phyloP scores from a whole-genome alignment of 2,329 filamentous ascomycete species.

The Davidsoniella neocaledoniae region DNA sequence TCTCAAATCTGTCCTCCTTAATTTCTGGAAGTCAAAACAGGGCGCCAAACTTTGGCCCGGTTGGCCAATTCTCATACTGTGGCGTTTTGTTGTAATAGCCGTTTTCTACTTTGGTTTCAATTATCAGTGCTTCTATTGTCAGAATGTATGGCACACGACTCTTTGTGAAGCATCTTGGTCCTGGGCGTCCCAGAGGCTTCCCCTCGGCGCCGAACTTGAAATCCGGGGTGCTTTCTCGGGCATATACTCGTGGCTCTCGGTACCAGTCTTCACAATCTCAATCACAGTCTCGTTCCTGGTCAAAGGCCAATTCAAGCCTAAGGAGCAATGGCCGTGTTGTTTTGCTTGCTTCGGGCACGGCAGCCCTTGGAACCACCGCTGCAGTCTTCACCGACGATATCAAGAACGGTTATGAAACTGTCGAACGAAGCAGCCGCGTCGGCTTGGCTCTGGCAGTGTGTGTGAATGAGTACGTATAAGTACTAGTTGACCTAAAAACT shows the following conservation, averaged over 20 bases:
- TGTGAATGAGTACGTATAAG: constrained; percentile 59
- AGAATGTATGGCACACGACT: no score
- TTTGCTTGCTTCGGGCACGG: constrained; percentile 35
- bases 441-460: constrained; percentile 57
- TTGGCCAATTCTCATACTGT: no score
- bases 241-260: background rate
- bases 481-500: background rate
- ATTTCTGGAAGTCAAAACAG: no score
- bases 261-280: background rate
- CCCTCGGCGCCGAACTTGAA: no score
- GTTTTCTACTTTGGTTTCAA: no score
- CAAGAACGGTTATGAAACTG: constrained; percentile 57
- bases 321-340: constrained; percentile 18
- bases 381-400: constrained; percentile 50
- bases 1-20: no score
- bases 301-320: background rate
- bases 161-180: no score
- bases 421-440: constrained; percentile 64
- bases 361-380: constrained; percentile 29
- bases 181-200: no score
- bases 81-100: no score
- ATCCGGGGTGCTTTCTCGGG: no score
- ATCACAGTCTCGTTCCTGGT: background rate
- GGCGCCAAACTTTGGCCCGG: no score
- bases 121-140: no score